These are phyloP conservation scores for Ulota crispa DNA, from an alignment of 225 moss, liverwort and hornwort species.

Conservation along the genomic window DNA sequence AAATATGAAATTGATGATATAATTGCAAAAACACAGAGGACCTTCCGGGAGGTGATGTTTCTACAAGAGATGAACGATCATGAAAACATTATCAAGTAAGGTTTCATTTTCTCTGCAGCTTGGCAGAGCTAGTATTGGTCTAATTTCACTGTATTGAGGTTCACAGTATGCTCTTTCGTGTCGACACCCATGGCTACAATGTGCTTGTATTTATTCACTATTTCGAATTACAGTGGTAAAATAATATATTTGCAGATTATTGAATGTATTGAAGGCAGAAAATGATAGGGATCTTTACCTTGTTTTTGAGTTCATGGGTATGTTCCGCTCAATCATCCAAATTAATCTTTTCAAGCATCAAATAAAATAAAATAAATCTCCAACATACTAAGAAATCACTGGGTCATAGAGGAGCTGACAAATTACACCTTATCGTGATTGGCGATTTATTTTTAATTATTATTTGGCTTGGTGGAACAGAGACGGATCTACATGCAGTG, in stretches of 20 bases:
- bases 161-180: background rate
- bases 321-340: background rate
- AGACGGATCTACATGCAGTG: slow-evolving; percentile 94
- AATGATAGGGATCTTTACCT: slow-evolving; percentile 97
- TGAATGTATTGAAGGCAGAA: slow-evolving; percentile 91
- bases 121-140: background rate
- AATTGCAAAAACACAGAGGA: slow-evolving; percentile 55
- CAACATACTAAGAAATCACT: background rate
- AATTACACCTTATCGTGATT: background rate
- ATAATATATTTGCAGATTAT: slow-evolving; percentile 49
- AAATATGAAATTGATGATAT: background rate
- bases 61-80: slow-evolving; percentile 98
- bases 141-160: slow-evolving; percentile 1
- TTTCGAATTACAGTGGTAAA: background rate
- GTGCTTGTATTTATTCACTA: background rate
- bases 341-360: background rate
- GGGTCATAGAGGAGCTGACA: background rate
- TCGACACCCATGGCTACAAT: background rate
- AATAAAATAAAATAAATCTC: background rate
- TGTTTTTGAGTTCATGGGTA: slow-evolving; percentile 97
- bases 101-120: background rate
- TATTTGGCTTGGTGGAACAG: slow-evolving; percentile 39
- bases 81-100: slow-evolving; percentile 94
- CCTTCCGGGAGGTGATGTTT: slow-evolving; percentile 99
- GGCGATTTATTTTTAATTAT: background rate